A percentile compares a stretch with the other conserved stretches of the same genome.
phyloP scores from a whole-genome alignment of 129 eudicot genomes.

The Flaveria brownii region DNA sequence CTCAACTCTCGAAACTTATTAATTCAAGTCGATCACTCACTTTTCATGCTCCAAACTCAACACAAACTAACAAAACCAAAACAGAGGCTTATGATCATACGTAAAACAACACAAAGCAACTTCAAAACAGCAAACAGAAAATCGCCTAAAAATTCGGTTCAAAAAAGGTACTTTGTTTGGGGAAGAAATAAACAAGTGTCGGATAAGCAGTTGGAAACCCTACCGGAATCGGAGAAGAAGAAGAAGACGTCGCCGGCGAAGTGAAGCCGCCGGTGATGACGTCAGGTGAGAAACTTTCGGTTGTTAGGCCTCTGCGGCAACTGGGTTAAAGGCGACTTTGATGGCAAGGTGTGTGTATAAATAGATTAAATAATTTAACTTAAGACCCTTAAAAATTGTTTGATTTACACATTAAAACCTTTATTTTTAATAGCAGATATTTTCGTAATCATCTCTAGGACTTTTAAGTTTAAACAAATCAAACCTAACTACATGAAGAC shows the following conservation, averaged over 20 bases:
- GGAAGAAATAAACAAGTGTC: constrained; percentile 8
- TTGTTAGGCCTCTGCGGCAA: constrained; percentile 30
- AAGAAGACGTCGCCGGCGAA: constrained; percentile 13
- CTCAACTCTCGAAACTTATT: constrained; percentile 9
- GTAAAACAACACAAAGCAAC: background rate
- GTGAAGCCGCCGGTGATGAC: constrained; percentile 25
- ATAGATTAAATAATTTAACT: too few species aligned
- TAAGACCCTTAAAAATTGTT: background rate
- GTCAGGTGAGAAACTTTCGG: constrained; percentile 12
- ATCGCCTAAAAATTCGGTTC: constrained; percentile 18
- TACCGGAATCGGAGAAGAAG: constrained; percentile 21
- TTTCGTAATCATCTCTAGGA: too few species aligned
- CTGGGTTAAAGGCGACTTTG: constrained; percentile 25
- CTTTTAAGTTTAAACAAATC: too few species aligned
- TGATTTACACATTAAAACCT: background rate
- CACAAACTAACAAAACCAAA: background rate
- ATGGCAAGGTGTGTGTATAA: background rate
- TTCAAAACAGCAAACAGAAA: constrained; percentile 11
- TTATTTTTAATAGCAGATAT: background rate
- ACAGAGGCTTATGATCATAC: background rate
- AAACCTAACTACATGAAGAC: too few species aligned
- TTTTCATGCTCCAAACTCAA: background rate
- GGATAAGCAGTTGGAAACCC: constrained; percentile 14
- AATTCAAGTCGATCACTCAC: constrained; percentile 16
- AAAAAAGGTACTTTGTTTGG: background rate